Base-by-base conservation (phyloP, 768 basidiomycete genomes). In the Calocera viscosa region DNA sequence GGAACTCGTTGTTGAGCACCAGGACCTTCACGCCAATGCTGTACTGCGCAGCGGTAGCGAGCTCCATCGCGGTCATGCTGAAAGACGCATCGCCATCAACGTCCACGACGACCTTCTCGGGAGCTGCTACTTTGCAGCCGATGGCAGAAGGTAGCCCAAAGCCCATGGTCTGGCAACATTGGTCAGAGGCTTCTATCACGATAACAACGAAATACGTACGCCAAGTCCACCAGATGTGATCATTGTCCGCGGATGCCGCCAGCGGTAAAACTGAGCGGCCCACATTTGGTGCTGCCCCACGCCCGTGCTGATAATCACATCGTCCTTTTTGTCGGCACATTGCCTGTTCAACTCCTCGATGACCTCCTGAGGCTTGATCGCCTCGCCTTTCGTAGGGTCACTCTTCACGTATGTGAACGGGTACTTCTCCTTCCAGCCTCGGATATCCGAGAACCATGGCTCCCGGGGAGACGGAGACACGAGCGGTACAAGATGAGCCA, bases 221-320 rank as follows among this genome's bases (percentile, higher is more conserved):
- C 95, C 95, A 22, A 97, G 83, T 70, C 95, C 95, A 70, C 95
- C 95, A 35, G 91, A 94, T 16, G 94, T 92, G 65, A 95, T 86
- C 88, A 97, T 83, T 53, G 90, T 82, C 43, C 87, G 82, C 0
- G 96, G 96, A 63, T 88, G 78, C 68, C 79, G 89, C 94, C 94
- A 99, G 67, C 94, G 82, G 78, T 85, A 98, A 75, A 88, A 82
- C 76, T 99, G 96, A 43, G 91, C 91, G 1, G 95, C 95, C 94
- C 93, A 98, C 96, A 98, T 98, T 78, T 99, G 95, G 78, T 98
- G 96, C 76, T 99, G 96, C 8, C 96, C 96, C 24, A 99, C 96
- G 71, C 96, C 96, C 17, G 96, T 99, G 12, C 91, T 77, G 65
- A 99, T 78, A 73, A 99, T 78, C 40, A 96, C 83, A 26, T 97